phyloP scores from a whole-genome alignment of 2,329 filamentous ascomycete species.

The Fusarium marasasianum region DNA sequence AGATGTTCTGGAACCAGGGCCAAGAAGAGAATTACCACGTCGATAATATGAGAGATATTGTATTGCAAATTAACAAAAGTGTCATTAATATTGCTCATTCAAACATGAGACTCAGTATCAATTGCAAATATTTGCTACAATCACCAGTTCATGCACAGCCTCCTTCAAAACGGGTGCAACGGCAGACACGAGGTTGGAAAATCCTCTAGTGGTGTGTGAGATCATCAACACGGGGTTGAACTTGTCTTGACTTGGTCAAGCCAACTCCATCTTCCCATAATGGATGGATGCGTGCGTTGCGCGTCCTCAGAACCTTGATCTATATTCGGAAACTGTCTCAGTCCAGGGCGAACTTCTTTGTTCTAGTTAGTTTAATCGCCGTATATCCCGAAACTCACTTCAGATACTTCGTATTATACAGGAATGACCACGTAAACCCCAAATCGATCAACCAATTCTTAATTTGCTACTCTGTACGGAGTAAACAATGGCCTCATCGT shows the following conservation, averaged over 20 bases:
- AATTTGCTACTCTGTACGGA: too few species aligned
- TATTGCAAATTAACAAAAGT: background rate
- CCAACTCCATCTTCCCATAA: background rate
- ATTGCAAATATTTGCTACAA: background rate
- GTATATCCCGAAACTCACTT: background rate
- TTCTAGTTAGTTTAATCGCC: background rate
- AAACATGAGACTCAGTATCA: background rate
- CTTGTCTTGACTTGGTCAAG: background rate
- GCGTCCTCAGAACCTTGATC: conserved; percentile 24
- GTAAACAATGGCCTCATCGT: conserved; percentile 15
- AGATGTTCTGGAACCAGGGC: conserved; percentile 23
- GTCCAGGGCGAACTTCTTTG: background rate
- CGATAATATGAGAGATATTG: background rate
- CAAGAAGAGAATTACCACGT: background rate
- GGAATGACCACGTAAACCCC: background rate
- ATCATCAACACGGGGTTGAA: conserved; percentile 25
- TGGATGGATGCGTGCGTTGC: conserved; percentile 29
- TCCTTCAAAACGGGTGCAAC: conserved; percentile 13
- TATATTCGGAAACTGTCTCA: conserved; percentile 29
- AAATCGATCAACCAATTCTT: background rate
- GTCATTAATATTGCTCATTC: background rate
- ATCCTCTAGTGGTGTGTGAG: conserved; percentile 28
- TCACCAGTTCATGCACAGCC: conserved; percentile 17
- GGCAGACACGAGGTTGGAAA: conserved; percentile 32
- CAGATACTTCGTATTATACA: background rate